phyloP scores from a whole-genome alignment of 306 rosid species.

The Cajanus cajan region DNA sequence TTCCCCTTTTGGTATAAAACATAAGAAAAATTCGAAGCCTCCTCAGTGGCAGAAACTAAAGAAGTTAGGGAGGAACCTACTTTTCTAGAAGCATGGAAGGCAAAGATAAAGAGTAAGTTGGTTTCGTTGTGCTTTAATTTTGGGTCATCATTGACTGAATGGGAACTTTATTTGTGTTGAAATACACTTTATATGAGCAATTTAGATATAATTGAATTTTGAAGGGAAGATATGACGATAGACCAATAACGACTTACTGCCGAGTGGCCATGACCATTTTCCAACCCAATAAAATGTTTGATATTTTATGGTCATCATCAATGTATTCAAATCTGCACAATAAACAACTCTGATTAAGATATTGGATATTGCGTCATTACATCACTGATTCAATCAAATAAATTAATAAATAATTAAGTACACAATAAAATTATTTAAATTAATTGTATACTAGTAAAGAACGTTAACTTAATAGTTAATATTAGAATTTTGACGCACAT shows the following conservation, averaged over 20 bases:
- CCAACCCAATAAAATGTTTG: background rate
- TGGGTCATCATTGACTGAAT: background rate
- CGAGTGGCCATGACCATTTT: background rate
- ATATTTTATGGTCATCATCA: too few relatives aligned
- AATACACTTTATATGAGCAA: background rate
- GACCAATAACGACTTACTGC: background rate
- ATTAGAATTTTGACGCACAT: too few relatives aligned
- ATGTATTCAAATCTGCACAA: too few relatives aligned
- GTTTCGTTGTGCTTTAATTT: background rate
- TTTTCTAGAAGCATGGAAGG: background rate
- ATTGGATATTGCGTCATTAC: too few relatives aligned
- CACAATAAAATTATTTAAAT: too few relatives aligned
- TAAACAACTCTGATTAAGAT: too few relatives aligned
- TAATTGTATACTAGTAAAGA: too few relatives aligned
- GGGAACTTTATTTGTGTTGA: background rate
- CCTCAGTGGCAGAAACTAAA: background rate
- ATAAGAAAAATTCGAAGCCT: background rate
- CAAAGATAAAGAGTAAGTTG: background rate
- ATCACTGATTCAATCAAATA: too few relatives aligned
- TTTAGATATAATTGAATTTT: background rate
- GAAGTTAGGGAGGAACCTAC: background rate
- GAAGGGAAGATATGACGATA: background rate
- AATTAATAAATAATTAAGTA: too few relatives aligned
- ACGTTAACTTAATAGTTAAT: too few relatives aligned
- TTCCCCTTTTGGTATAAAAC: background rate